Evolutionary conservation across 306 rosid genomes (phyloP), one percentile per base, ranked within the genome.

Genomic region (Pachyrhizus erosus): DNA sequence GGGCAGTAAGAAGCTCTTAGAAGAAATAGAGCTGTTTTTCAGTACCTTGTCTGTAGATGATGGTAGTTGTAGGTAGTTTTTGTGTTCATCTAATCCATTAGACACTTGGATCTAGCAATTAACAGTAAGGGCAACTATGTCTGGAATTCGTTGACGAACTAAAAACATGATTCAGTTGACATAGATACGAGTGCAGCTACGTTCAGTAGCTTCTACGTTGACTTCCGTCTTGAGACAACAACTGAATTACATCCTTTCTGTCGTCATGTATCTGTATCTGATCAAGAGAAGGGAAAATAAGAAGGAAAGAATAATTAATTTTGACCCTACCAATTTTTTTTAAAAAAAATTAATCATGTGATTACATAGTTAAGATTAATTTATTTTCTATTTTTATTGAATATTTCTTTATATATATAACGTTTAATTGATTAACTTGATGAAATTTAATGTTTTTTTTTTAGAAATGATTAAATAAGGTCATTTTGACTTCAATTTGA

Each of bases 21-120:
- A 87, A 83, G 97, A 93, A 89, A 91, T 90, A 55, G 96, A 93
- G 82, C 70, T 80, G 80, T 86, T 89, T 91, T 87, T 87, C 14
- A 91, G 86, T 76, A 73, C 89, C 68, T 84, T 82, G 83, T 78
- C 87, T 49, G 87, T 49, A 75, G 83, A 90, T 75, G 82, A 87
- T 70, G 82, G 85, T 73, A 71, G 78, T 78, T 71, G 73, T 52
- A 75, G 73, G 49, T 70, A 64, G 64, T 64, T 40, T 58, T 3
- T 8, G 76, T 40, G 54, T 20, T 64, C 54, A 78, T 74, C 49
- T 27, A 75, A 64, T 71, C 74, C 80, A 21, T 14, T 60, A 58
- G 29, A 67, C 39, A 20, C 62, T 71, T 71, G 49, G 37, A 48
- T 83, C 26, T 18, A 34, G 64, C 66, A 20, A 9, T 18, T 45